These are phyloP conservation scores for Diaporthe batatas DNA, from an alignment of 2,329 filamentous ascomycete genomes.

Conservation along the genomic window DNA sequence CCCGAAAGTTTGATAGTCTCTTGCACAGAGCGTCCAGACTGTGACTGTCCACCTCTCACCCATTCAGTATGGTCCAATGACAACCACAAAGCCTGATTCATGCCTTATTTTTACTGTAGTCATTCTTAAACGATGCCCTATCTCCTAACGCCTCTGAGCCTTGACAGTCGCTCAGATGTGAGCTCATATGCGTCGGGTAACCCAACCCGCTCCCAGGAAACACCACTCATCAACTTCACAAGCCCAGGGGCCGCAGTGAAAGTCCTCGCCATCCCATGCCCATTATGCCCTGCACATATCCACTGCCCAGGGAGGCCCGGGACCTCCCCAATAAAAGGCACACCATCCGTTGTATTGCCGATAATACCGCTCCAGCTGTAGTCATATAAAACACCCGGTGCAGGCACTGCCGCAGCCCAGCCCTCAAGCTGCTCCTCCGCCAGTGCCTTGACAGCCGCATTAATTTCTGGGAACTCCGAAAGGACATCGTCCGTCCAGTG, in stretches of 20 bases:
- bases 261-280: slow-evolving; percentile 60
- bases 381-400: slow-evolving; percentile 48
- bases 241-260: slow-evolving; percentile 61
- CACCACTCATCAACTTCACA: slow-evolving; percentile 56
- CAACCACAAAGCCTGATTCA: too few relatives aligned
- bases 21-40: too few relatives aligned
- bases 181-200: slow-evolving; percentile 43
- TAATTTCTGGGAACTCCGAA: slow-evolving; percentile 47
- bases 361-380: slow-evolving; percentile 37
- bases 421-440: slow-evolving; percentile 47
- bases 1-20: too few relatives aligned
- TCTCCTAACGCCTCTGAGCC: not conserved
- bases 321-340: slow-evolving; percentile 59
- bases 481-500: slow-evolving; percentile 50
- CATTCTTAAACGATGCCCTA: not conserved
- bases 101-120: not conserved
- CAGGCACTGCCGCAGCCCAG: slow-evolving; percentile 46
- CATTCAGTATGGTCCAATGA: too few relatives aligned
- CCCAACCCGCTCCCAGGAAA: slow-evolving; percentile 54
- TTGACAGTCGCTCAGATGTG: slow-evolving; percentile 38
- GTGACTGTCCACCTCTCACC: too few relatives aligned
- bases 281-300: slow-evolving; percentile 63
- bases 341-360: slow-evolving; percentile 51
- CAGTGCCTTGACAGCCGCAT: slow-evolving; percentile 46
- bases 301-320: slow-evolving; percentile 58